Conservation (phyloP, 2,329 filamentous ascomycete species). For the Ophiostoma quercus region DNA sequence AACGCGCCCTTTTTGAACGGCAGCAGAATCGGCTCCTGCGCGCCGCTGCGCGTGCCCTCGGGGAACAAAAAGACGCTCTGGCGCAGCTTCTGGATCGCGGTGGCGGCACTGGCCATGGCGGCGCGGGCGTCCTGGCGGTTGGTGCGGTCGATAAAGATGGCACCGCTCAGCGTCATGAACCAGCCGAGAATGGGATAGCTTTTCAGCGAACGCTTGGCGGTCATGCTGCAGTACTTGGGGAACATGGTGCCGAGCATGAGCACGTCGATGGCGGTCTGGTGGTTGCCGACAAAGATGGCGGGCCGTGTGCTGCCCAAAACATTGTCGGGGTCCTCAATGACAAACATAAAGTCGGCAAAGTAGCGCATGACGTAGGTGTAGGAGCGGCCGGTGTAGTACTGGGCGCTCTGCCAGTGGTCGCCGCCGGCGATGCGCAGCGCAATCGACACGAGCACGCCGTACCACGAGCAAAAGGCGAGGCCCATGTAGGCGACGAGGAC, state of each 20-base stretch:
- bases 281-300: conserved; percentile 88
- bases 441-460: conserved; percentile 71
- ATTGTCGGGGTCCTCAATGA: conserved; percentile 61
- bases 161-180: conserved; percentile 86
- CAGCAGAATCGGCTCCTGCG: conserved; percentile 70
- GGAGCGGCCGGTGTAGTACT: conserved; percentile 74
- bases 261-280: conserved; percentile 94
- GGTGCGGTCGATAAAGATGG: conserved; percentile 90
- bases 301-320: conserved; percentile 63
- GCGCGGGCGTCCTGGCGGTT: conserved; percentile 77
- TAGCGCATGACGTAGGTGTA: conserved; percentile 76
- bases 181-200: conserved; percentile 80
- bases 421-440: conserved; percentile 65
- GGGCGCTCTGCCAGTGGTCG: conserved; percentile 59
- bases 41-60: conserved; percentile 89
- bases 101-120: conserved; percentile 77
- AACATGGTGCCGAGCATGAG: conserved; percentile 86
- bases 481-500: conserved; percentile 60
- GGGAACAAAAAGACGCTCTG: conserved; percentile 84
- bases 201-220: conserved; percentile 80
- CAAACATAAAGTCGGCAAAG: conserved; percentile 73
- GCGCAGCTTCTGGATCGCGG: conserved; percentile 65
- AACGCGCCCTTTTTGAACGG: conserved; percentile 99
- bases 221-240: conserved; percentile 86
- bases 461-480: conserved; percentile 57